Conservation (phyloP, 73 alveolate genomes). For the Durusdinium trenchii region DNA sequence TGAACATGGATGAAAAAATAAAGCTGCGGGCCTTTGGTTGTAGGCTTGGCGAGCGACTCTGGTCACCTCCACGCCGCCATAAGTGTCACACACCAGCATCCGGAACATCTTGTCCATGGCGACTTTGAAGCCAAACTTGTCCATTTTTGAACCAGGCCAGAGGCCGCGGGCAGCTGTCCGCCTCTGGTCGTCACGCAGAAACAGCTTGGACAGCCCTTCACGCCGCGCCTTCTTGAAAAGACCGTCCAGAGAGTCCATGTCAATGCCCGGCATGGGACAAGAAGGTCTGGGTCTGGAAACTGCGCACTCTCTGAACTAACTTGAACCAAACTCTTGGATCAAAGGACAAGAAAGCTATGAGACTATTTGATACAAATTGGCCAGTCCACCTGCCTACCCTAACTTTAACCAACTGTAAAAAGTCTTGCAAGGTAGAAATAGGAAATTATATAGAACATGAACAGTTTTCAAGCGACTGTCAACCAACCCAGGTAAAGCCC, state of each 20-base stretch:
- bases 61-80: neutral
- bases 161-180: neutral
- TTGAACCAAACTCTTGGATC: neutral
- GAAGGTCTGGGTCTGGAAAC: neutral
- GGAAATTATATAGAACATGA: no score
- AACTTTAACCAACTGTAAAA: no score
- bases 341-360: neutral
- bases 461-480: no score
- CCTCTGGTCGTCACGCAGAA: neutral
- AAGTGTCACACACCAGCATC: neutral
- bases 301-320: neutral
- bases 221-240: neutral
- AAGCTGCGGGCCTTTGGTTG: neutral
- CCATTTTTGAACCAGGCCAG: constrained; percentile 26
- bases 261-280: neutral
- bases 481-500: neutral
- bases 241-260: neutral
- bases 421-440: no score
- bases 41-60: neutral
- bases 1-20: neutral
- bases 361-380: neutral
- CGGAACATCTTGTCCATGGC: neutral
- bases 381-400: no score
- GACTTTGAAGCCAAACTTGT: neutral
- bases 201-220: neutral